Percentiles rank a stretch among this genome's conserved stretches.
These are phyloP conservation scores for Penicillium sp. DNA, from an alignment of 2,329 filamentous ascomycete genomes.

Conservation along the genomic window DNA sequence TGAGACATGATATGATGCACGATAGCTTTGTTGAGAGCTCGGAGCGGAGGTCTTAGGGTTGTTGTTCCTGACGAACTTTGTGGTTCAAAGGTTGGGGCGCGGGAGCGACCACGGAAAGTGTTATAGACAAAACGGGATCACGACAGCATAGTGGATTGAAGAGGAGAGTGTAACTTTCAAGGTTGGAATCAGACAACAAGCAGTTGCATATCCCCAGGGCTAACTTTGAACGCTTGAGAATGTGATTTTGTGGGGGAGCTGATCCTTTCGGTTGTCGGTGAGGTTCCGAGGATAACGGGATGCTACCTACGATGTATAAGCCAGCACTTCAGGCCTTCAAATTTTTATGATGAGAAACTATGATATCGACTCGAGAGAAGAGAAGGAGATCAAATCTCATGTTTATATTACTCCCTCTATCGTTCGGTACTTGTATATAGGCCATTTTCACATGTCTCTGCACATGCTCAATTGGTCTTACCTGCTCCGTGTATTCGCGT, in stretches of 20 bases:
- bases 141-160: conserved; percentile 6
- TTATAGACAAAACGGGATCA: neutral
- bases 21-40: neutral
- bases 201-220: conserved; percentile 5
- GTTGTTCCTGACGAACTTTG: conserved; percentile 3
- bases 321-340: neutral
- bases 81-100: conserved; percentile 4
- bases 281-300: conserved; percentile 21
- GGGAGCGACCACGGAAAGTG: neutral
- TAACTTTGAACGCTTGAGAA: conserved; percentile 6
- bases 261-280: conserved; percentile 37
- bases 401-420: neutral
- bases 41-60: neutral
- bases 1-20: conserved; percentile 27
- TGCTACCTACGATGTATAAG: neutral
- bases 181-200: conserved; percentile 11
- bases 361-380: no score
- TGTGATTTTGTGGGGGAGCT: conserved; percentile 29
- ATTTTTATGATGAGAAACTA: neutral
- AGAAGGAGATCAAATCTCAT: neutral
- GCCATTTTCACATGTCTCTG: conserved; percentile 13
- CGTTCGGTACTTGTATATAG: neutral
- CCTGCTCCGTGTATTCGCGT: neutral
- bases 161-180: neutral
- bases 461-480: neutral